Evolutionary conservation across 2,329 filamentous ascomycete species (phyloP).

Genomic region (Bertia moriformis): DNA sequence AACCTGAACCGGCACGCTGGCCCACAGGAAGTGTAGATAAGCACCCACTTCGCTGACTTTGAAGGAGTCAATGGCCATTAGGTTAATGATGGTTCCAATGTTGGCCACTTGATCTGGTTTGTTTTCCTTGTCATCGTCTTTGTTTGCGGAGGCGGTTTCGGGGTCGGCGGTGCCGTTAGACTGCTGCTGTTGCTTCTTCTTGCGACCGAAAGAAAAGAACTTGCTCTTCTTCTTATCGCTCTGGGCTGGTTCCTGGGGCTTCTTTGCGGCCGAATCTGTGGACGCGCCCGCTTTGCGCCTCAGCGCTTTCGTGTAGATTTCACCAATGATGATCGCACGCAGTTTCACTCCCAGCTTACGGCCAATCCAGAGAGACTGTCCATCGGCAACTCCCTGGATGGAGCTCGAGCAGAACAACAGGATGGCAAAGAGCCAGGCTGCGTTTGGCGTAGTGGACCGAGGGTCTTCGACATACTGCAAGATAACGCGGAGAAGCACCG

Average conservation of each 20-base stretch:
- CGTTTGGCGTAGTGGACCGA: conserved; percentile 60
- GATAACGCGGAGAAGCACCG: conserved; percentile 77
- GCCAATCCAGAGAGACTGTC: conserved; percentile 81
- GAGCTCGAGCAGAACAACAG: conserved; percentile 73
- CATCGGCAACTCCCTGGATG: conserved; percentile 68
- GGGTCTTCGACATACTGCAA: conserved; percentile 87
- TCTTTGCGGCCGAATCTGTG: conserved; percentile 44
- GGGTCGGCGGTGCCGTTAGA: too few relatives aligned
- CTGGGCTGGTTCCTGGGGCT: conserved; percentile 27
- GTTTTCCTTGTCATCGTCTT: too few relatives aligned
- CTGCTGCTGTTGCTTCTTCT: conserved; percentile 20
- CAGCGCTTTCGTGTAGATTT: conserved; percentile 91
- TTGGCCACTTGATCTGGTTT: conserved; percentile 71
- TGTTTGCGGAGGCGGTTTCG: conserved; percentile 13
- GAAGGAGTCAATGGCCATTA: conserved; percentile 99
- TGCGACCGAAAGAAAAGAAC: conserved; percentile 28
- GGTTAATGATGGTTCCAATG: conserved; percentile 93
- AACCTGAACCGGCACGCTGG: conserved; percentile 77
- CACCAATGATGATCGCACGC: conserved; percentile 87
- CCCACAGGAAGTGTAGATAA: conserved; percentile 92
- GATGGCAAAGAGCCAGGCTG: conserved; percentile 91
- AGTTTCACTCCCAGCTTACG: conserved; percentile 87
- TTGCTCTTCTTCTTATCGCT: conserved; percentile 20
- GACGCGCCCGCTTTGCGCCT: conserved; percentile 75
- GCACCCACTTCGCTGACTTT: conserved; percentile 91